Percentiles rank a stretch among this genome's conserved stretches.
phyloP scores from a whole-genome alignment of 2,329 filamentous ascomycete genomes.

The Lachnellula cervina region DNA sequence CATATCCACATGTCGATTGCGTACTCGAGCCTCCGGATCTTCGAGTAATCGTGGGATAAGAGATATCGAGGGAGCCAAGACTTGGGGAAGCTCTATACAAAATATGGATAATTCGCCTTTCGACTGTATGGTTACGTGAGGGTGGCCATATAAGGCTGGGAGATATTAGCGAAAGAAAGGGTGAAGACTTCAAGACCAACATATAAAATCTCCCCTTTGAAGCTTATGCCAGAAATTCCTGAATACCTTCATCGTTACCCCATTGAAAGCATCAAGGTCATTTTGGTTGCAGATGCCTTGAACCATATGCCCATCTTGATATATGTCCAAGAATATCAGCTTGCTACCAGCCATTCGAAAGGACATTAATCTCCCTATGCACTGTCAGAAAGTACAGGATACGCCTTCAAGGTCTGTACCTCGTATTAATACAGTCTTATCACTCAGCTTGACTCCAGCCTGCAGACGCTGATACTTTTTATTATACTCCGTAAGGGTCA shows the following conservation, averaged over 20 bases:
- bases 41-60: conserved; percentile 67
- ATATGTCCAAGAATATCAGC: conserved; percentile 79
- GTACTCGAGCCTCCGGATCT: conserved; percentile 66
- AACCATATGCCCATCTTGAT: conserved; percentile 64
- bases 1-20: conserved; percentile 80
- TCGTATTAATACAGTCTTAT: conserved; percentile 21
- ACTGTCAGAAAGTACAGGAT: conserved; percentile 16
- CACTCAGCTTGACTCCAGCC: conserved; percentile 19
- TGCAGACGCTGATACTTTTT: conserved; percentile 35
- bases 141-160: conserved; percentile 58
- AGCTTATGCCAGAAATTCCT: conserved; percentile 61
- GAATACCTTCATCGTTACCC: conserved; percentile 41
- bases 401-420: conserved; percentile 20
- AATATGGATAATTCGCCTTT: conserved; percentile 73
- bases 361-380: conserved; percentile 66
- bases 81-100: conserved; percentile 60
- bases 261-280: conserved; percentile 35
- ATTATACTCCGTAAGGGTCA: conserved; percentile 31
- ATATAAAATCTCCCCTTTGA: conserved; percentile 77
- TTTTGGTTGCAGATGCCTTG: conserved; percentile 73
- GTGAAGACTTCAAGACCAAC: conserved; percentile 46
- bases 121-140: conserved; percentile 55
- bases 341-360: conserved; percentile 69
- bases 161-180: conserved; percentile 11
- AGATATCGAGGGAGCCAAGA: conserved; percentile 75